Conservation (phyloP, 2,329 filamentous ascomycete genomes). For the Botrytis paeoniae region DNA sequence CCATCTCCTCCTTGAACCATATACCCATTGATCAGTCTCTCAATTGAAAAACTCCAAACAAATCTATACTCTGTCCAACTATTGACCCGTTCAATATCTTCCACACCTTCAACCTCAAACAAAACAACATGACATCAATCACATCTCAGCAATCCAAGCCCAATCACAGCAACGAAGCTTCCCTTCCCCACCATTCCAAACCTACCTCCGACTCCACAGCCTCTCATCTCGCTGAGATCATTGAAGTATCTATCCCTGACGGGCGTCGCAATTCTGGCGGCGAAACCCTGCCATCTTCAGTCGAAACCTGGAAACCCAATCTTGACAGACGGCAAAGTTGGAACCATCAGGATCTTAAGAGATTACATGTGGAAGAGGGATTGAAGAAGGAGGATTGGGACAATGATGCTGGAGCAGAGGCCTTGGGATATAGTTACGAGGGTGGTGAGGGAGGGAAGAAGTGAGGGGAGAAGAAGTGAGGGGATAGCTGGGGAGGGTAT, state of each 20-base stretch:
- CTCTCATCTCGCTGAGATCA: not conserved
- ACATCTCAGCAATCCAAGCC: not conserved
- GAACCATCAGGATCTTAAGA: conserved; percentile 35
- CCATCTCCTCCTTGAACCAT: not conserved
- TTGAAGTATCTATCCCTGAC: conserved; percentile 25
- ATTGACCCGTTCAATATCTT: not conserved
- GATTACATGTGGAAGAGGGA: conserved; percentile 12
- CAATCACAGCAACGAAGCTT: not conserved
- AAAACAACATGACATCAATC: not conserved
- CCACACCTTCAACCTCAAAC: not conserved
- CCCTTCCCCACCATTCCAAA: conserved; percentile 5
- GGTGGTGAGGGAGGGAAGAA: not conserved
- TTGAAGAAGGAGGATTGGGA: conserved; percentile 7
- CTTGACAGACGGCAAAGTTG: conserved; percentile 30
- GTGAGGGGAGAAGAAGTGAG: no score
- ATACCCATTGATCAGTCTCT: not conserved
- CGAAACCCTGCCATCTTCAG: conserved; percentile 26
- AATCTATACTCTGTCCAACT: not conserved
- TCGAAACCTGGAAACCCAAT: conserved; percentile 32
- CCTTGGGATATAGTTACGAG: not conserved
- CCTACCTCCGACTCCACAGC: not conserved
- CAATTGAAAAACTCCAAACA: not conserved
- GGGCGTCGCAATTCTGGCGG: conserved; percentile 31
- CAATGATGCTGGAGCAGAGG: conserved; percentile 1
- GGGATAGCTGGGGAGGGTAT: no score